These are phyloP conservation scores for Backusella morwellensis DNA, from an alignment of 192 early-diverging fungal species.

Conservation along the genomic window DNA sequence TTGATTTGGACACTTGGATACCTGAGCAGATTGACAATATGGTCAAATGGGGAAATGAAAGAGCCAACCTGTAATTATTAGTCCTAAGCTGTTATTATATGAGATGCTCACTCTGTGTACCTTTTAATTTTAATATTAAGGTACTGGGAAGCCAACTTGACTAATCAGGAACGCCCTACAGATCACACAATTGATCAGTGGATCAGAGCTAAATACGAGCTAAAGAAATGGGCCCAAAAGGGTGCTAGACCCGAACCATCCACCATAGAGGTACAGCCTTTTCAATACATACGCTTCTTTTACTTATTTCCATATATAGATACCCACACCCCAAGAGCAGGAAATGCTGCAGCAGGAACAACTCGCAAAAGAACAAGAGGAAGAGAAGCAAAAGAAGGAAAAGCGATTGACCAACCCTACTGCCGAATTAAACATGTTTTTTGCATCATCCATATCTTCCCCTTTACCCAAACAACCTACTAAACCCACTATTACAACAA, in stretches of 20 bases:
- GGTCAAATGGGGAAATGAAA: slow-evolving; percentile 74
- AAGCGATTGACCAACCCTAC: neutral
- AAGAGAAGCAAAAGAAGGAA: neutral
- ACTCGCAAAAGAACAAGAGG: neutral
- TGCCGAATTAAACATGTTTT: neutral
- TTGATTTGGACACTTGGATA: slow-evolving; percentile 80
- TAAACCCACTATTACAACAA: neutral
- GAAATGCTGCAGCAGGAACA: neutral
- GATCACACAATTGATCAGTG: slow-evolving; percentile 61
- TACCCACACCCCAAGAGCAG: neutral
- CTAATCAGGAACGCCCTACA: slow-evolving; percentile 27
- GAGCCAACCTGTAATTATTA: slow-evolving; percentile 51
- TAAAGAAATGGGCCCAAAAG: slow-evolving; percentile 64
- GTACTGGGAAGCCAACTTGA: slow-evolving; percentile 50
- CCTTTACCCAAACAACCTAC: neutral
- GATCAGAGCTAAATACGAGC: slow-evolving; percentile 76
- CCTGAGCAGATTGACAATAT: slow-evolving; percentile 75
- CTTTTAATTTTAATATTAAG: slow-evolving; percentile 1
- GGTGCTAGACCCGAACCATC: slow-evolving; percentile 68
- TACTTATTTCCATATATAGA: neutral
- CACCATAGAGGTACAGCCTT: slow-evolving; percentile 36
- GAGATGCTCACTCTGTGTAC: neutral
- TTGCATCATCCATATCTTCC: neutral
- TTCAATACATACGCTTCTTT: neutral
- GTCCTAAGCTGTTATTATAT: neutral